phyloP scores from a whole-genome alignment of 306 rosid genomes.

The Dalbergia cochinchinensis region DNA sequence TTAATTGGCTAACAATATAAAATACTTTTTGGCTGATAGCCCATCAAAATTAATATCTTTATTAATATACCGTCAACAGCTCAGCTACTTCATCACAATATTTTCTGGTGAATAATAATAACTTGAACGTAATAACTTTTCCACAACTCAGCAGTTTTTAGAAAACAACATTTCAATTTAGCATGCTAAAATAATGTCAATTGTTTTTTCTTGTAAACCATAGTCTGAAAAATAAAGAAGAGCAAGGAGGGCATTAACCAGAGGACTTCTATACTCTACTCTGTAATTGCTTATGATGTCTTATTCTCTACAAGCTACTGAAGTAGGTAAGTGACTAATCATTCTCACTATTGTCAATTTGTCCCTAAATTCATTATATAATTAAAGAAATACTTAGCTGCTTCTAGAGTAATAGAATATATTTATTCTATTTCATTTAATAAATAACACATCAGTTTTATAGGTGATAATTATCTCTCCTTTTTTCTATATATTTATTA shows the following conservation, averaged over 20 bases:
- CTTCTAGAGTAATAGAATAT: too few relatives aligned
- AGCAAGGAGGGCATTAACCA: background rate
- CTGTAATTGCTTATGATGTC: background rate
- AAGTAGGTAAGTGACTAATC: background rate
- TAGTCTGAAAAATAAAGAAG: background rate
- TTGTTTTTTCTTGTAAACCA: background rate
- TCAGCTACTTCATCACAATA: slow-evolving; percentile 19
- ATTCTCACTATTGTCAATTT: background rate
- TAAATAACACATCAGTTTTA: too few relatives aligned
- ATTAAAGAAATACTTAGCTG: too few relatives aligned
- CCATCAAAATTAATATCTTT: too few relatives aligned
- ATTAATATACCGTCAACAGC: slow-evolving; percentile 1
- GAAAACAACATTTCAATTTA: slow-evolving; percentile 2
- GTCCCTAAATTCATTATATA: background rate
- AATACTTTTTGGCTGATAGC: too few relatives aligned
- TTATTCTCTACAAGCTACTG: slow-evolving; percentile 3
- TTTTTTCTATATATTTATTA: too few relatives aligned
- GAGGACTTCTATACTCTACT: background rate
- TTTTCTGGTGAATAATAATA: background rate
- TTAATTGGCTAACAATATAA: too few relatives aligned
- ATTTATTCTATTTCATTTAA: too few relatives aligned
- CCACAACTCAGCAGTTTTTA: slow-evolving; percentile 25
- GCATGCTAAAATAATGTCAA: background rate
- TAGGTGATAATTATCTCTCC: too few relatives aligned
- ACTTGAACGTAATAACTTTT: slow-evolving; percentile 26